A percentile compares a stretch with the other conserved stretches of the same genome.
These are phyloP conservation scores for Candida michaelii DNA, from an alignment of 805 yeast genomes.

Conservation along the genomic window DNA sequence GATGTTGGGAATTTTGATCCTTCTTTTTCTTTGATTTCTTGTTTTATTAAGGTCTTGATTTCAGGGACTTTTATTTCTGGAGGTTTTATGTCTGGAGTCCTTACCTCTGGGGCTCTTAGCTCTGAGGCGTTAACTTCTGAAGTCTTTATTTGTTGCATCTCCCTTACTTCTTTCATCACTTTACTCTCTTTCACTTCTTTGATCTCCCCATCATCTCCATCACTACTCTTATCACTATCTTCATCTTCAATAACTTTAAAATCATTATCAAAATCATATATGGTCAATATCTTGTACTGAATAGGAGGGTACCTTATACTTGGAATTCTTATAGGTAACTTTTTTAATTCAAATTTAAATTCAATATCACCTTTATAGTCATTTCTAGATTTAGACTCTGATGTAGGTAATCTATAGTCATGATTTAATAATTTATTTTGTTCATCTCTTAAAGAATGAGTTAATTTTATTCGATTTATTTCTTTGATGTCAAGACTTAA, in stretches of 20 bases:
- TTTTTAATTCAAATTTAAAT: constrained; percentile 23
- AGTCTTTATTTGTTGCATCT: no score
- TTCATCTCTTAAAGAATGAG: constrained; percentile 27
- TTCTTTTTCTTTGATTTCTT: no score
- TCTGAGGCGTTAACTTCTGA: no score
- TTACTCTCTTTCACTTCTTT: background rate
- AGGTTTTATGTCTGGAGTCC: no score
- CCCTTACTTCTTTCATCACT: no score
- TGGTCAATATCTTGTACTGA: constrained; percentile 21
- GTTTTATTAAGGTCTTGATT: no score
- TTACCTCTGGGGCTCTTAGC: no score
- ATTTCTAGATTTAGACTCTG: constrained; percentile 5
- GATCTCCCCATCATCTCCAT: background rate
- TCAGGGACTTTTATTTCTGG: no score
- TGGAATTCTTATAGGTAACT: constrained; percentile 23
- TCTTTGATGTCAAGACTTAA: constrained; percentile 19
- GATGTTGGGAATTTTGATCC: constrained; percentile 13
- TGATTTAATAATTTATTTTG: constrained; percentile 26
- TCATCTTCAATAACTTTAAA: constrained; percentile 17
- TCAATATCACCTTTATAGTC: constrained; percentile 16
- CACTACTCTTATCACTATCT: constrained; percentile 5
- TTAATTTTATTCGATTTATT: constrained; percentile 22
- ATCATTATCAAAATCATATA: constrained; percentile 21
- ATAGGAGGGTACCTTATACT: constrained; percentile 20
- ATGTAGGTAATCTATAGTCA: constrained; percentile 28